A percentile compares a stretch with the other conserved stretches of the same genome.
phyloP scores from a whole-genome alignment of 192 early-diverging fungal genomes.

The Gonapodya sp. region DNA sequence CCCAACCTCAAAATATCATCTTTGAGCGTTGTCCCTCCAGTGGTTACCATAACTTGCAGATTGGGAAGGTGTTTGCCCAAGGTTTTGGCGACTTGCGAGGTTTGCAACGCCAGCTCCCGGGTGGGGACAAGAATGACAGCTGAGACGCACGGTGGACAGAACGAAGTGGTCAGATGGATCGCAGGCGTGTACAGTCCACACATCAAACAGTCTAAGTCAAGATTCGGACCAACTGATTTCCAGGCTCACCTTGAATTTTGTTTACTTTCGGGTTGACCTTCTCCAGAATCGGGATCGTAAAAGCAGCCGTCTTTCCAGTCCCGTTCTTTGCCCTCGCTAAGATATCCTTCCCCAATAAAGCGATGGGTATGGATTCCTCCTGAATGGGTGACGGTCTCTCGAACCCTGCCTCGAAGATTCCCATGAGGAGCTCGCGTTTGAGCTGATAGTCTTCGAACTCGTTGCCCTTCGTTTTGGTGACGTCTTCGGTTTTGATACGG shows the following conservation, averaged over 20 bases:
- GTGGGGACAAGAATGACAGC: conserved; percentile 92
- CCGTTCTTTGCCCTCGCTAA: conserved; percentile 94
- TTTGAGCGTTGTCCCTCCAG: conserved; percentile 94
- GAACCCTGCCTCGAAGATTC: conserved; percentile 97
- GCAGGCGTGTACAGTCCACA: background rate
- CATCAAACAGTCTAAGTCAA: background rate
- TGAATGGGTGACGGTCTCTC: conserved; percentile 97
- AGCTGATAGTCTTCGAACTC: conserved; percentile 99
- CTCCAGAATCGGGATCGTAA: conserved; percentile 92
- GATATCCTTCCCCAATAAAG: conserved; percentile 88
- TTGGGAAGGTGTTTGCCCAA: conserved; percentile 89
- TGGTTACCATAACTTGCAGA: conserved; percentile 97
- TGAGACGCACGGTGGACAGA: conserved; percentile 11
- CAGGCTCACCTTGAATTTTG: conserved; percentile 70
- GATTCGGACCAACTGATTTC: background rate
- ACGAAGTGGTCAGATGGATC: background rate
- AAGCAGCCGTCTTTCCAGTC: conserved; percentile 93
- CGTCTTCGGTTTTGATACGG: conserved; percentile 95
- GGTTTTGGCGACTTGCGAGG: conserved; percentile 97
- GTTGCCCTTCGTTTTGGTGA: conserved; percentile 95
- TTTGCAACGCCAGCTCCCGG: conserved; percentile 95
- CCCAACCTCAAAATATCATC: conserved; percentile 94
- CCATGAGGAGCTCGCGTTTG: conserved; percentile 94
- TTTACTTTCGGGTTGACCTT: conserved; percentile 79
- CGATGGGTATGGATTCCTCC: conserved; percentile 97